phyloP scores from a whole-genome alignment of 2,329 filamentous ascomycete species.

The Exserohilum turcica region DNA sequence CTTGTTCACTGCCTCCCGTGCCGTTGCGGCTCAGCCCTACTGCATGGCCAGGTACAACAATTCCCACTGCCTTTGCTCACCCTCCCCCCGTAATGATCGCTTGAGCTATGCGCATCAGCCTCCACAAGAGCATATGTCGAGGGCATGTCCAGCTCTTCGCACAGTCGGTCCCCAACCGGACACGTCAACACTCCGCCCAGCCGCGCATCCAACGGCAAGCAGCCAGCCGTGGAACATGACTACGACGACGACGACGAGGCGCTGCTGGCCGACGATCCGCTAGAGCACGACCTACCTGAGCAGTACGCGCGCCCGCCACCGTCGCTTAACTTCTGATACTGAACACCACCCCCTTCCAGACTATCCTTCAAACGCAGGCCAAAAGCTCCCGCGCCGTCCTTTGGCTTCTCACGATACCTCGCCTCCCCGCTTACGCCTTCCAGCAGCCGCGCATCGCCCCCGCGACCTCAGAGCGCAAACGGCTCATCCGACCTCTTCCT shows the following conservation, averaged over 20 bases:
- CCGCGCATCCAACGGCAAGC: constrained; percentile 44
- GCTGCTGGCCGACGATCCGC: constrained; percentile 62
- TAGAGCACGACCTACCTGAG: constrained; percentile 57
- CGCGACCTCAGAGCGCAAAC: constrained; percentile 30
- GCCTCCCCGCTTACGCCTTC: constrained; percentile 44
- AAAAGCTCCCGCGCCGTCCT: constrained; percentile 51
- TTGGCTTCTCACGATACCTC: constrained; percentile 54
- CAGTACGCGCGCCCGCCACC: constrained; percentile 34
- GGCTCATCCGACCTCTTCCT: constrained; percentile 49
- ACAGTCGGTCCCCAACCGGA: constrained; percentile 40
- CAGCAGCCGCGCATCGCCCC: constrained; percentile 38
- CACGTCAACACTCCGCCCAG: constrained; percentile 55
- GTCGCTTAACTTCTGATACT: background rate
- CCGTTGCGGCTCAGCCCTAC: constrained; percentile 25
- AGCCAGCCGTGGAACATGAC: constrained; percentile 46
- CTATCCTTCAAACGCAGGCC: constrained; percentile 75
- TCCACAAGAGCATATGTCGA: constrained; percentile 34
- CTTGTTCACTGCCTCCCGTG: constrained; percentile 17
- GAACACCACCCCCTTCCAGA: constrained; percentile 26
- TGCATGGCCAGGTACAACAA: constrained; percentile 7
- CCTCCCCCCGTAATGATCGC: constrained; percentile 24
- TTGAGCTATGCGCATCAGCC: constrained; percentile 35
- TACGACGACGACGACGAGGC: constrained; percentile 56
- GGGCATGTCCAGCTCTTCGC: constrained; percentile 49
- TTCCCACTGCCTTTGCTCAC: background rate